Evolutionary conservation across 2,329 filamentous ascomycete species (phyloP).

Genomic region (Cadophora sp.): DNA sequence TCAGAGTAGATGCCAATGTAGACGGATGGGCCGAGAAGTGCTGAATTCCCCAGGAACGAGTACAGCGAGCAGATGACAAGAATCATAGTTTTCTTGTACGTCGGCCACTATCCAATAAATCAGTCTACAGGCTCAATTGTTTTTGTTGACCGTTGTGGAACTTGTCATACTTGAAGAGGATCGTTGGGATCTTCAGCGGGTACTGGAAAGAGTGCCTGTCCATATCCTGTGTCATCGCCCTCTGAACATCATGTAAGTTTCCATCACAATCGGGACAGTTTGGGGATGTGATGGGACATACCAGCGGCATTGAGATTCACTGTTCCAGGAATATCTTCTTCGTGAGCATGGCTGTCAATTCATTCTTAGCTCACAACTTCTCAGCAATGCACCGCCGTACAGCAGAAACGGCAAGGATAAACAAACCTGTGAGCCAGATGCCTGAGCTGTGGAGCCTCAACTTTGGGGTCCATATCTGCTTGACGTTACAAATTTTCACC

Average conservation of each 20-base stretch:
- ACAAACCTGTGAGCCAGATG: conserved; percentile 26
- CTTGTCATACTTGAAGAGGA: conserved; percentile 54
- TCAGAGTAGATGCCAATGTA: conserved; percentile 62
- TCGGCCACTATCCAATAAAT: conserved; percentile 53
- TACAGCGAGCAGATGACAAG: conserved; percentile 60
- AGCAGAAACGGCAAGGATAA: neutral
- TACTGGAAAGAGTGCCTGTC: conserved; percentile 66
- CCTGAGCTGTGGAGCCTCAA: conserved; percentile 9
- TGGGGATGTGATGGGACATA: conserved; percentile 27
- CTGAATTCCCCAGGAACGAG: conserved; percentile 64
- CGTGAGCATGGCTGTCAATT: conserved; percentile 57
- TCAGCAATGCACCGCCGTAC: neutral
- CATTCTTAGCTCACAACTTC: conserved; percentile 1
- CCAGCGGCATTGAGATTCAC: conserved; percentile 57
- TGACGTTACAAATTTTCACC: neutral
- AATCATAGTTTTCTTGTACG: conserved; percentile 62
- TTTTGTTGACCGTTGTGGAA: too few relatives aligned
- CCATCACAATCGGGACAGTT: neutral
- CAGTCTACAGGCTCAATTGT: neutral
- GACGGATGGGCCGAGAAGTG: conserved; percentile 62
- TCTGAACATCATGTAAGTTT: conserved; percentile 45
- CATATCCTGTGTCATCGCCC: conserved; percentile 64
- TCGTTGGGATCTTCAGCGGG: conserved; percentile 68
- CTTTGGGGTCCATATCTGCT: conserved; percentile 15
- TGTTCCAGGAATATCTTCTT: conserved; percentile 62